Conservation (phyloP, 345 rosid species). For the Aethionema arabicum region DNA sequence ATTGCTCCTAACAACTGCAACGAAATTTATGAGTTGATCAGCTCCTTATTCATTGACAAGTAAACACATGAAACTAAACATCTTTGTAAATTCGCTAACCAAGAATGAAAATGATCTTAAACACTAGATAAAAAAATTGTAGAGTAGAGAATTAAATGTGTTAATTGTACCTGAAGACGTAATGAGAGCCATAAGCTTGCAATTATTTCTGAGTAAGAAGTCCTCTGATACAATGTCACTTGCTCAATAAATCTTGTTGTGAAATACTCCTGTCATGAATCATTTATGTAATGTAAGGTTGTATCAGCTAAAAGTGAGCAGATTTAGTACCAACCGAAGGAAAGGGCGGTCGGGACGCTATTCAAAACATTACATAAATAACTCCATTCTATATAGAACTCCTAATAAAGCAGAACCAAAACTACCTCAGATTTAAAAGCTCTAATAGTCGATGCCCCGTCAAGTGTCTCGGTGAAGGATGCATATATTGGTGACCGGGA, state of each 20-base stretch:
- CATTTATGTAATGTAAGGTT: too few relatives aligned
- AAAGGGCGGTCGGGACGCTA: neutral
- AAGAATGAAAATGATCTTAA: slow-evolving; percentile 13
- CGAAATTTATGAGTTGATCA: slow-evolving; percentile 20
- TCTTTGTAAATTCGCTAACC: neutral
- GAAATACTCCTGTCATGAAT: slow-evolving; percentile 55
- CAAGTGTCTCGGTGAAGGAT: slow-evolving; percentile 84
- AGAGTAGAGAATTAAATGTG: neutral
- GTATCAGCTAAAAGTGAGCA: too few relatives aligned
- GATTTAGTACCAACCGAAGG: neutral
- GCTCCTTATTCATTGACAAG: neutral
- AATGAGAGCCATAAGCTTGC: slow-evolving; percentile 97
- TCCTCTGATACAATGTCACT: slow-evolving; percentile 66
- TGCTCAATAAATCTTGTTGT: slow-evolving; percentile 57
- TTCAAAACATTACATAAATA: slow-evolving; percentile 2
- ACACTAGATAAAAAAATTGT: slow-evolving; percentile 2
- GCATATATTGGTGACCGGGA: slow-evolving; percentile 92
- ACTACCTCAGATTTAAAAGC: slow-evolving; percentile 82
- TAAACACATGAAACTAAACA: slow-evolving; percentile 2
- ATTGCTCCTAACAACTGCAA: slow-evolving; percentile 76
- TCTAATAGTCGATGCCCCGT: slow-evolving; percentile 87
- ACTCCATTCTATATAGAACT: slow-evolving; percentile 11
- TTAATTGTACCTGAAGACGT: slow-evolving; percentile 80
- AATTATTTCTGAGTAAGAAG: slow-evolving; percentile 72
- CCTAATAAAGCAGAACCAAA: slow-evolving; percentile 15